Evolutionary conservation across 2,329 filamentous ascomycete genomes (phyloP), one percentile per base, ranked within the genome.

Genomic region (Ceratocystis harringtonii): DNA sequence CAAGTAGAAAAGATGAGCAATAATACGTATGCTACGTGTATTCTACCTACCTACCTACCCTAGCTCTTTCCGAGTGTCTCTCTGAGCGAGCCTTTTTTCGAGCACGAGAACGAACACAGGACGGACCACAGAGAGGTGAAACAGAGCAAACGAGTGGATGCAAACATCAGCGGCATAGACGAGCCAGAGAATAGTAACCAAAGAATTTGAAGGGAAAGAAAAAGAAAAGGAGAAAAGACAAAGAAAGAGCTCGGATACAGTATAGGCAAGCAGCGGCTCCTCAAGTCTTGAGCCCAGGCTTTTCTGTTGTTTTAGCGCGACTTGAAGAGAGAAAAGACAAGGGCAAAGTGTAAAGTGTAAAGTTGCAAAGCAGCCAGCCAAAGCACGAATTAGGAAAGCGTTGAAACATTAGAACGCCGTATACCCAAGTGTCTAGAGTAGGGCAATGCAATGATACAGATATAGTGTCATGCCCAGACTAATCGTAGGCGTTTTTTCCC

Each of bases 91-190:
- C 19, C 48, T 52, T 52, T 52, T 52, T 28, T 52, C 22, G 48
- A 52, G 19, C n/a, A 52, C 7, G 10, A 57, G 52, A 32, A 30
- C 15, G 17, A 52, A 52, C n/a, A 52, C n/a, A 22, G 48, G n/a
- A 10, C 48, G 22, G 48, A 8, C n/a, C 48, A 52, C 48, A 52
- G 7, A 36, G 55, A 58, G 55, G 55, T 58, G 55, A 58, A 36
- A 58, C 55, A 58, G 55, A 36, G 55, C 28, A 17, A 58, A 32
- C 55, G 25, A 58, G 55, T 58, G 28, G 55, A 58, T 58, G 12
- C 12, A 25, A 30, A n/a, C 28, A 17, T 12, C 17, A 36, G 36
- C 12, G 12, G 36, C 36, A 41, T 41, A 58, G 22, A n/a, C 28
- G 7, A 22, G n/a, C n/a, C 55, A 58, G 25, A 1, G 2, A 28